Evolutionary conservation across 495 filamentous ascomycete genomes (phyloP).

Genomic region (Penicillium coffeae): DNA sequence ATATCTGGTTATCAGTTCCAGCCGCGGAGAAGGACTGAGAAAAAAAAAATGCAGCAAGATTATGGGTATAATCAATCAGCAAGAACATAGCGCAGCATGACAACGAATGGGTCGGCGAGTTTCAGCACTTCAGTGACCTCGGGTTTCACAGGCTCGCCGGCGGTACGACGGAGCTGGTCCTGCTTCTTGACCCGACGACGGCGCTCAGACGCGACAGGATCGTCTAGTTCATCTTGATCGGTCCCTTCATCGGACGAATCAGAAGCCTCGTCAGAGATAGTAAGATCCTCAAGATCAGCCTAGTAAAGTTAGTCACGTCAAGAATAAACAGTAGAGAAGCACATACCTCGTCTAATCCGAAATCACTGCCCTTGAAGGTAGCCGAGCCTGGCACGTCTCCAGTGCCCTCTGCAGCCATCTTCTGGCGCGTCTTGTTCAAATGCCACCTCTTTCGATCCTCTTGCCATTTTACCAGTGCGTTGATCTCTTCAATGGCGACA

Average conservation of each 20-base stretch:
- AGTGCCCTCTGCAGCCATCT: conserved; percentile 86
- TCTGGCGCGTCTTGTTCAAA: conserved; percentile 93
- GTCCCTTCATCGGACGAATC: conserved; percentile 62
- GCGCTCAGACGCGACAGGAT: conserved; percentile 84
- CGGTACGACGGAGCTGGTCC: conserved; percentile 73
- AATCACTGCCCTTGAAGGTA: conserved; percentile 71
- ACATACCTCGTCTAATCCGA: conserved; percentile 77
- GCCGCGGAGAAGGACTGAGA: not conserved
- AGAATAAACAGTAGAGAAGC: too few species aligned
- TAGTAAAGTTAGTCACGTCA: conserved; percentile 19
- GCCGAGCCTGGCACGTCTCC: conserved; percentile 47
- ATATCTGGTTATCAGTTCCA: too few species aligned
- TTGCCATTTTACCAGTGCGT: conserved; percentile 87
- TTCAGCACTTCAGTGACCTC: conserved; percentile 71
- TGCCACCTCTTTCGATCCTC: conserved; percentile 95
- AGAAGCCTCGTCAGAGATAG: conserved; percentile 67
- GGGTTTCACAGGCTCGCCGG: conserved; percentile 89
- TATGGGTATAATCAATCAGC: conserved; percentile 34
- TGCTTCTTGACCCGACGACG: conserved; percentile 67
- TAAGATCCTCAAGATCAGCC: conserved; percentile 77
- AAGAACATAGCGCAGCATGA: conserved; percentile 81
- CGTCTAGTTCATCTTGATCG: conserved; percentile 66
- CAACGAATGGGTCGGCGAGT: conserved; percentile 72
- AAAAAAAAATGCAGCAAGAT: not conserved
- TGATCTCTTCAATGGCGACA: conserved; percentile 74